These are phyloP conservation scores for Mortierella sp. DNA, from an alignment of 371 early-diverging fungal species.

Conservation along the genomic window DNA sequence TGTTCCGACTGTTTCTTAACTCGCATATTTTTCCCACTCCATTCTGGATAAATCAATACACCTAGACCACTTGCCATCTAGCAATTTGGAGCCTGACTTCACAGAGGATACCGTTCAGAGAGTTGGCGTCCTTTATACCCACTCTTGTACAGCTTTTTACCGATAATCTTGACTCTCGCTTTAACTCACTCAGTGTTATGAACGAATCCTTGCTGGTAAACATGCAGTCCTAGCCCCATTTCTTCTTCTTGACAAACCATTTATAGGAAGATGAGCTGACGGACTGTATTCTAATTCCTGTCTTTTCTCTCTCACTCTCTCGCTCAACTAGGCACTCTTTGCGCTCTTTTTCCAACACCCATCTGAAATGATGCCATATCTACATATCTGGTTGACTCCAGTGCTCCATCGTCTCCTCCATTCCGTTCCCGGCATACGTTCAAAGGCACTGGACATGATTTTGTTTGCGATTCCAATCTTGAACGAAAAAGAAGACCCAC, in stretches of 20 bases:
- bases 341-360: slow-evolving; percentile 27
- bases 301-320: not conserved
- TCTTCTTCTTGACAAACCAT: not conserved
- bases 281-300: not conserved
- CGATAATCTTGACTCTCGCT: slow-evolving; percentile 25
- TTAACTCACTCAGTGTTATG: slow-evolving; percentile 32
- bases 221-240: no score
- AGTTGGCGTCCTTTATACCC: slow-evolving; percentile 17
- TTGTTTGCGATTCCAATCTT: slow-evolving; percentile 20
- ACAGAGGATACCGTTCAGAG: slow-evolving; percentile 13
- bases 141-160: slow-evolving; percentile 25
- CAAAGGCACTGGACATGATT: slow-evolving; percentile 30
- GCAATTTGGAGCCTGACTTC: slow-evolving; percentile 29
- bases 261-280: not conserved
- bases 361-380: slow-evolving; percentile 22
- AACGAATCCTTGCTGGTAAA: slow-evolving; percentile 28
- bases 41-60: no score
- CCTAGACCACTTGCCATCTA: slow-evolving; percentile 25
- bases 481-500: slow-evolving; percentile 29
- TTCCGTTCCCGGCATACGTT: slow-evolving; percentile 31
- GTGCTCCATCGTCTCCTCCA: slow-evolving; percentile 27
- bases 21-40: no score
- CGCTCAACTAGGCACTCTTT: not conserved
- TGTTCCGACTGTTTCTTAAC: no score
- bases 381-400: slow-evolving; percentile 32